A percentile compares a stretch with the other conserved stretches of the same genome.
Conservation (phyloP, 495 filamentous ascomycete genomes). For the Penicillium ochrochloron region DNA sequence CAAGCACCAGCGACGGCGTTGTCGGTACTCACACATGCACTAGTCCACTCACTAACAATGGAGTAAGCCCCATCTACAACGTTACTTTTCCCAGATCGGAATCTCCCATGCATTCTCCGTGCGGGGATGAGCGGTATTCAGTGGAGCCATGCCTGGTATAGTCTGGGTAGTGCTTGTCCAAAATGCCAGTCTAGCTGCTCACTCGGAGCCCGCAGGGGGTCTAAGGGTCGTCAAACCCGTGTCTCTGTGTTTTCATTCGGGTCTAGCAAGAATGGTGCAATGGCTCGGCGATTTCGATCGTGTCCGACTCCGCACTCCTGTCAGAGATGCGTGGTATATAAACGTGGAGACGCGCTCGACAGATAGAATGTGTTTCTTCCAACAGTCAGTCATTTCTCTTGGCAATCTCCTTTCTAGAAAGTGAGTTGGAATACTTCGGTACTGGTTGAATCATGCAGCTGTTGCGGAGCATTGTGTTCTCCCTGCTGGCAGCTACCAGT, state of each 20-base stretch:
- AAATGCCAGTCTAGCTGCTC: slow-evolving; percentile 12
- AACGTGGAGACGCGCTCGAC: slow-evolving; percentile 11
- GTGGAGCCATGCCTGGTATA: slow-evolving; percentile 20
- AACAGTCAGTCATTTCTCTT: not conserved
- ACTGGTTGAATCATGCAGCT: slow-evolving; percentile 24
- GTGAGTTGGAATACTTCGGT: not conserved
- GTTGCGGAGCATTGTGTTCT: slow-evolving; percentile 17
- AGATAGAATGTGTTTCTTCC: not conserved
- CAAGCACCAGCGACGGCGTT: slow-evolving; percentile 20
- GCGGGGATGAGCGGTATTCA: slow-evolving; percentile 24
- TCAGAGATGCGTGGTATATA: slow-evolving; percentile 17
- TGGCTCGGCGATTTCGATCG: slow-evolving; percentile 12
- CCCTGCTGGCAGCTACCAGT: slow-evolving; percentile 22
- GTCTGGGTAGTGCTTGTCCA: slow-evolving; percentile 18
- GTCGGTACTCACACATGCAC: slow-evolving; percentile 13
- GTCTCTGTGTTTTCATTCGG: slow-evolving; percentile 7
- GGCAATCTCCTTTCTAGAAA: not conserved
- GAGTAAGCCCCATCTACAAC: slow-evolving; percentile 1
- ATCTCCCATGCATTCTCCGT: slow-evolving; percentile 19
- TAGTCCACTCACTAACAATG: slow-evolving; percentile 8
- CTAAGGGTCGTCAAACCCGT: slow-evolving; percentile 14
- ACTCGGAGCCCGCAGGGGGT: slow-evolving; percentile 15
- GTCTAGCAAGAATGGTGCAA: slow-evolving; percentile 10
- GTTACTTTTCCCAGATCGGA: slow-evolving; percentile 16
- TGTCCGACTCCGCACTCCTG: not conserved